Evolutionary conservation across 208 protist genomes (phyloP), one percentile per base, ranked within the genome.

Genomic region (Balamuthia mandrillaris): DNA sequence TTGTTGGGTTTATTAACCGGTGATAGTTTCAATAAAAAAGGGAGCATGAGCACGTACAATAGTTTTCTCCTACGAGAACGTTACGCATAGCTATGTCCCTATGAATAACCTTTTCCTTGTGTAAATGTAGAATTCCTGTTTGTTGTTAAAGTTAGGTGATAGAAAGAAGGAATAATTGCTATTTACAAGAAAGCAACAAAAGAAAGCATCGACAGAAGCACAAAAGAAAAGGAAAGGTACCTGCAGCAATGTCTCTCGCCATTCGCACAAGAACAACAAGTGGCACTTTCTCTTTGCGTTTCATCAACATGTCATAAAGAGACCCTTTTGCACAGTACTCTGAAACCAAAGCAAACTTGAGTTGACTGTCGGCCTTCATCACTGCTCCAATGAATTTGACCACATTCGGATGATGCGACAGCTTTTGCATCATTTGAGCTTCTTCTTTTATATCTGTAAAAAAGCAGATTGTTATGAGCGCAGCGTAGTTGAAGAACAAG

Each of bases 61-160:
- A 79, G 24, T 79, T 54, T 4, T 60, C 33, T 41, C 70, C 70
- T 1, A 79, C 70, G 14, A 79, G 70, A 0, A 79, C 51, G 21
- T 79, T 79, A n/a, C 70, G 27, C 14, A 49, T 42, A 39, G 70
- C 70, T 6, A 79, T 56, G 21, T 79, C 70, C 16, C 70, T 58
- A 39, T 79, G 70, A 5, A 79, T 79, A 18, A 79, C 70, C 52
- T 82, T 61, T 66, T 82, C 75, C 39, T 66, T 82, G 75, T 82
- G 75, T 2, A 82, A 54, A 58, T 82, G 75, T 21, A 82, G 49
- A 51, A 82, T 66, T n/a, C n/a, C n/a, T n/a, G n/a, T n/a, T n/a
- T n/a, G n/a, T n/a, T n/a, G n/a, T n/a, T n/a, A n/a, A n/a, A n/a
- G n/a, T n/a, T n/a, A n/a, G n/a, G n/a, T n/a, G n/a, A n/a, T n/a